These are phyloP conservation scores for Nowakowskiella sp. DNA, from an alignment of 192 early-diverging fungal species.

Conservation along the genomic window DNA sequence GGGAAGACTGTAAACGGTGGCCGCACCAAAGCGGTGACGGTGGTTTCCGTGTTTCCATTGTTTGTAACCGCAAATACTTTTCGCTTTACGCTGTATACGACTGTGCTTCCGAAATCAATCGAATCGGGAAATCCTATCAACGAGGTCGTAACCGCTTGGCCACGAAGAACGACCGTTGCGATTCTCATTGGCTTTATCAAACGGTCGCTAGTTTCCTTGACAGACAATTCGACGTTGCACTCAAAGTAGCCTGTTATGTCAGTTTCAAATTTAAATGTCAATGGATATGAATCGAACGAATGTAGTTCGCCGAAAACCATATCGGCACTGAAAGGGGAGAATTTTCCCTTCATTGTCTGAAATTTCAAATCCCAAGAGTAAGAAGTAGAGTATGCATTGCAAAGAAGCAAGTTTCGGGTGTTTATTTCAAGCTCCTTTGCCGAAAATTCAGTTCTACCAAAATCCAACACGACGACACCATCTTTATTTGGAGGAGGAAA, in stretches of 20 bases:
- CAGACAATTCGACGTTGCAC: slow-evolving; percentile 34
- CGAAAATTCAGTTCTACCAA: slow-evolving; percentile 41
- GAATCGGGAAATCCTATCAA: slow-evolving; percentile 43
- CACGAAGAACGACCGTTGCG: slow-evolving; percentile 36
- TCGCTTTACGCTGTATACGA: slow-evolving; percentile 32
- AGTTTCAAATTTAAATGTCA: slow-evolving; percentile 40
- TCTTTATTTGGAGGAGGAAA: slow-evolving; percentile 30
- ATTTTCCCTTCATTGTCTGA: slow-evolving; percentile 28
- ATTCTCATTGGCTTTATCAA: slow-evolving; percentile 31
- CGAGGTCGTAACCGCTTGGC: slow-evolving; percentile 36
- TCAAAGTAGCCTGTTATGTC: slow-evolving; percentile 44
- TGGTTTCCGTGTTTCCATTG: slow-evolving; percentile 38
- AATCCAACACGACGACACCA: slow-evolving; percentile 40
- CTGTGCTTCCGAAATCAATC: slow-evolving; percentile 48
- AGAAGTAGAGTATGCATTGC: slow-evolving; percentile 31
- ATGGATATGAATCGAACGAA: slow-evolving; percentile 31
- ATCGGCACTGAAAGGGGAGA: slow-evolving; percentile 37
- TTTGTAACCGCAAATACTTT: slow-evolving; percentile 36
- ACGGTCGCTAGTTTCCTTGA: slow-evolving; percentile 39
- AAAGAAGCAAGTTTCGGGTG: slow-evolving; percentile 35
- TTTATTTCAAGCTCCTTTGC: slow-evolving; percentile 24
- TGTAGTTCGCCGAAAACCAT: slow-evolving; percentile 41
- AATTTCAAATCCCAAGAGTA: slow-evolving; percentile 50
- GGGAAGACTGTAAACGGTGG: slow-evolving; percentile 42
- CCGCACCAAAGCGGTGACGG: slow-evolving; percentile 34